Evolutionary conservation across 2,329 filamentous ascomycete species (phyloP), one percentile per base, ranked within the genome.

Genomic region (Beauveria brongniartii): DNA sequence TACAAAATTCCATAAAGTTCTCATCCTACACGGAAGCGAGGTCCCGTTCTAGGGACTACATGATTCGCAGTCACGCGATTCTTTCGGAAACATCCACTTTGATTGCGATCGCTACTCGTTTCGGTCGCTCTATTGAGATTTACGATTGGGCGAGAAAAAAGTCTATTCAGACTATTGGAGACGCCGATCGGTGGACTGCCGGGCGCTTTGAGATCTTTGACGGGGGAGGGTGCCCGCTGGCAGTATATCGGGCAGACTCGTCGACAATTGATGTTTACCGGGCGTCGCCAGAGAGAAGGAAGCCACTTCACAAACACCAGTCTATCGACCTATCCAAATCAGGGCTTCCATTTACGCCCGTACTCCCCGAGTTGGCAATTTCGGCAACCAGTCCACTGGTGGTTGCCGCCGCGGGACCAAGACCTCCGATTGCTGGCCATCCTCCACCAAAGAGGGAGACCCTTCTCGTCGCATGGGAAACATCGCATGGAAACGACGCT

Each of bases 1-100:
- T 91, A 0, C 83, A 91, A 62, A 69, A 64, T 58, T 64, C 65
- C 43, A 68, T 77, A 68, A 77, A 77, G 46, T 69, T 76, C 40
- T 70, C 71, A 1, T 73, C 72, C 10, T 76, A 76, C 62, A 75
- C 74, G 1, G 73, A 73, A 16, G 71, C 73, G 1, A 72, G 72
- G 52, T 65, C 70, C 1, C 72, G 75, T 0, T 75, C 72, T 5
- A 72, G 75, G 59, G 74, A 77, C 43, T 77, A 76, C 63, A 70
- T 77, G 58, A 73, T 77, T n/a, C 74, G 74, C 61, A 76, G 74
- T 60, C 75, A 77, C 62, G 70, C 73, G 40, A 74, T 77, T 61
- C 68, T 77, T 14, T 76, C 74, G 2, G 75, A 77, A 63, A 63
- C 73, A 1, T 69, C 68, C n/a, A 73, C 67, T 51, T 64, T 77